A percentile compares a stretch with the other conserved stretches of the same genome.
These are phyloP conservation scores for Xylaria sp. DNA, from an alignment of 2,329 filamentous ascomycete species.

Conservation along the genomic window DNA sequence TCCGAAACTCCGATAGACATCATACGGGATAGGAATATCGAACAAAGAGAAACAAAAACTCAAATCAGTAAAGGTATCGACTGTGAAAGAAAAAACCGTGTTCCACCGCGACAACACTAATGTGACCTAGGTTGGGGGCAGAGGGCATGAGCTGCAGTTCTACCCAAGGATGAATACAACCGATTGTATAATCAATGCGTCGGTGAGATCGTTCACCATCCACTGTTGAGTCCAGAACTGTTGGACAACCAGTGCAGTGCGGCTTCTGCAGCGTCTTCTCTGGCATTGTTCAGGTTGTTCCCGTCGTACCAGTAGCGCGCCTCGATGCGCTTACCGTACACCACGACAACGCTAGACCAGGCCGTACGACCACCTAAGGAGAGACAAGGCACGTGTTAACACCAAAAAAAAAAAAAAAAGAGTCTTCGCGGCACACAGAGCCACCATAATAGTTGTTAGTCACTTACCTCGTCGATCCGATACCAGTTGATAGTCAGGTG, in stretches of 20 bases:
- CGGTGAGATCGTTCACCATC: conserved; percentile 37
- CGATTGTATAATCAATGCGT: conserved; percentile 21
- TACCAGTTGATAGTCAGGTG: conserved; percentile 74
- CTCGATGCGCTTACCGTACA: conserved; percentile 71
- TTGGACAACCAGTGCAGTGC: conserved; percentile 69
- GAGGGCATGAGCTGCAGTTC: conserved; percentile 9
- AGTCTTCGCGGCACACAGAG: not conserved
- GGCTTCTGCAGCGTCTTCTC: conserved; percentile 90
- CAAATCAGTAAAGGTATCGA: conserved; percentile 13
- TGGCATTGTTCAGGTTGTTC: conserved; percentile 85
- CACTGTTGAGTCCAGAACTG: conserved; percentile 51
- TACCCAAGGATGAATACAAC: conserved; percentile 15
- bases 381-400: conserved; percentile 29
- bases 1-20: conserved; percentile 49
- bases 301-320: conserved; percentile 94
- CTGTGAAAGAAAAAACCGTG: conserved; percentile 23
- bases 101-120: conserved; percentile 4
- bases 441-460: conserved; percentile 3
- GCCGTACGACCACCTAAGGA: conserved; percentile 83
- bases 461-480: conserved; percentile 77
- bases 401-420: conserved; percentile 5
- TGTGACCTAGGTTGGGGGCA: not conserved
- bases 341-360: conserved; percentile 85
- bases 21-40: conserved; percentile 43
- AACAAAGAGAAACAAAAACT: conserved; percentile 32